Percentiles rank a stretch among this genome's conserved stretches.
These are phyloP conservation scores for Phytopythium sindhum DNA, from an alignment of 352 stramenopile genomes.

Conservation along the genomic window DNA sequence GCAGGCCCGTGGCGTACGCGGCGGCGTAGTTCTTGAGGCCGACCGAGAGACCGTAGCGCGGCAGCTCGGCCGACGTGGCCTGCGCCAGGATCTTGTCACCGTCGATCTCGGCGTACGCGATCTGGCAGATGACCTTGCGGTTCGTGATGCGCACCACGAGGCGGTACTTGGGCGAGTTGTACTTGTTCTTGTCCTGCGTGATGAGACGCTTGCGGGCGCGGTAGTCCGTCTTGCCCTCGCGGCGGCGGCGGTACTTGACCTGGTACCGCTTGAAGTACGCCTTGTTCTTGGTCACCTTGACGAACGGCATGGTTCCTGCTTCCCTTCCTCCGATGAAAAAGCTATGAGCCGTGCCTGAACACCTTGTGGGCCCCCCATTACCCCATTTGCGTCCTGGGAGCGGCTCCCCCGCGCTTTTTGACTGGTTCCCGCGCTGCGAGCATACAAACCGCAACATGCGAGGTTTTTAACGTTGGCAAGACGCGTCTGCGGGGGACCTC, in stretches of 20 bases:
- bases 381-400: background rate
- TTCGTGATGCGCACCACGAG: conserved; percentile 96
- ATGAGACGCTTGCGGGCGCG: conserved; percentile 98
- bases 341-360: background rate
- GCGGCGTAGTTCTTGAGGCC: conserved; percentile 99
- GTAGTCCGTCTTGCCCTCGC: conserved; percentile 99
- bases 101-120: conserved; percentile 98
- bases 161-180: conserved; percentile 99
- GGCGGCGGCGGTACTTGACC: conserved; percentile 97
- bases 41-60: conserved; percentile 95
- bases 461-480: background rate
- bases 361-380: background rate
- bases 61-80: conserved; percentile 95
- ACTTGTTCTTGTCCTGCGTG: conserved; percentile 99
- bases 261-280: conserved; percentile 99
- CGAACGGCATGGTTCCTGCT: conserved; percentile 88
- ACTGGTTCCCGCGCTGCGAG: conserved; percentile 10
- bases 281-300: conserved; percentile 99
- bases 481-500: conserved; percentile 8
- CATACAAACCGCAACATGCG: conserved; percentile 19
- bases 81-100: conserved; percentile 95
- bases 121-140: conserved; percentile 97
- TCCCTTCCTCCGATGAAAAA: conserved; percentile 38
- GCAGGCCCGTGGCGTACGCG: conserved; percentile 96
- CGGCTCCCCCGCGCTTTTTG: conserved; percentile 1